Evolutionary conservation across 257 asterid genomes (phyloP).

Genomic region (Solanum habrochaites): DNA sequence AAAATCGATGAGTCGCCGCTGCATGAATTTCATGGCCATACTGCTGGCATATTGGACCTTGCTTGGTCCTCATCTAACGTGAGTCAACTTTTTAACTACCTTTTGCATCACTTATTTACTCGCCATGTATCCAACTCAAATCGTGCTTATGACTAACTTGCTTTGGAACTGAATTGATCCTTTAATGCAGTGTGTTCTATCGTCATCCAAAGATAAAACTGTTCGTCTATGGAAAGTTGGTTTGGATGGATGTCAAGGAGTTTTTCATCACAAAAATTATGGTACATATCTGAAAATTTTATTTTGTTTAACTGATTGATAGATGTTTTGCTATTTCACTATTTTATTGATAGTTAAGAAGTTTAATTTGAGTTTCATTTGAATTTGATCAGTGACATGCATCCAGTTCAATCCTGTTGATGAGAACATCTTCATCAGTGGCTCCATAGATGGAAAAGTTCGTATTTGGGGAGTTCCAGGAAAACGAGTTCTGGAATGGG

Average conservation of each 20-base stretch:
- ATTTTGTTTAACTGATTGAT: not conserved
- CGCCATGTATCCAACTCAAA: not conserved
- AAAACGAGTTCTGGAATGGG: slow-evolving; percentile 66
- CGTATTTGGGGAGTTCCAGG: slow-evolving; percentile 61
- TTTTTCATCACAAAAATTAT: slow-evolving; percentile 57
- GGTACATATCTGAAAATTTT: slow-evolving; percentile 27
- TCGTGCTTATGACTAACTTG: not conserved
- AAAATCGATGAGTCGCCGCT: slow-evolving; percentile 44
- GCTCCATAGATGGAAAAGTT: slow-evolving; percentile 80
- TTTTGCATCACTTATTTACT: not conserved
- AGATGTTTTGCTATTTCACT: not conserved
- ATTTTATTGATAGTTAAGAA: not conserved
- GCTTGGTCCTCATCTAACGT: slow-evolving; percentile 89
- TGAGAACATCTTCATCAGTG: slow-evolving; percentile 61
- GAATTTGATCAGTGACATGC: slow-evolving; percentile 52
- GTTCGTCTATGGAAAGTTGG: slow-evolving; percentile 65
- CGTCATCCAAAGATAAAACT: slow-evolving; percentile 68
- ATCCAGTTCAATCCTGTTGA: slow-evolving; percentile 74
- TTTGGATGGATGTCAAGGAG: slow-evolving; percentile 38
- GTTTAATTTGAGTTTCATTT: not conserved
- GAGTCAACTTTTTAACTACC: slow-evolving; percentile 6
- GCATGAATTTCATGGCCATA: slow-evolving; percentile 49
- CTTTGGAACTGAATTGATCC: not conserved
- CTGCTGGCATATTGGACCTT: slow-evolving; percentile 50
- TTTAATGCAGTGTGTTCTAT: slow-evolving; percentile 52